Base-by-base conservation (phyloP, 495 filamentous ascomycete genomes). In the Hypomontagnella monticulosa region DNA sequence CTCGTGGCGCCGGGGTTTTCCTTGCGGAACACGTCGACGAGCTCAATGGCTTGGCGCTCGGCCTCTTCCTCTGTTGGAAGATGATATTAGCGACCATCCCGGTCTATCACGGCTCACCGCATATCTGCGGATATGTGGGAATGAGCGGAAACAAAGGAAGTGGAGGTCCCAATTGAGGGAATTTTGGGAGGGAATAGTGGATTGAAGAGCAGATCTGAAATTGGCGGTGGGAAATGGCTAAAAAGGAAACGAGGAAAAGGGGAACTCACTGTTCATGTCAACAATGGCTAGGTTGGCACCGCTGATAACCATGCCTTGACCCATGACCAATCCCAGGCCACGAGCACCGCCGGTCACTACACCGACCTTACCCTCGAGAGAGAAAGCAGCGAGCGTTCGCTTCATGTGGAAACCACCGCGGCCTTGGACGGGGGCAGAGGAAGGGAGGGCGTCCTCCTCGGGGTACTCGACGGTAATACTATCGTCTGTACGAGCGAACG, bases 231-330 rank as follows among this genome's bases (percentile, higher is more conserved):
- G 32, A 47, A 9, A 19, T 33, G 8, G 48, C 3, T 27, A 9
- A 30, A 38, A 20, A 41, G 18, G 20, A 12, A 32, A 48, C 3
- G 11, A 20, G 30, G n/a, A 12, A 11, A 52, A 9, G 12, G 15
- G 30, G 12, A 48, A 85, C 89, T 46, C 78, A 96, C 93, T 89
- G 75, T 97, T 97, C 75, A 97, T 74, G 77, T 98, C 93, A 12
- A 97, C 91, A 79, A 98, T 90, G 6, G 93, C 94, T 62, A 97
- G 82, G 75, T 97, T 90, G 6, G 91, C 91, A 30, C 94, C 94
- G 56, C 89, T 93, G 10, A 89, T 86, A 23, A 97, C 89, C 65
- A 96, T 84, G 4, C 88, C 93, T 74, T 97, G 92, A 34, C 87
- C 89, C 93, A 98, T 97, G 33, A 96, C 93, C 67, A 97, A 79